Evolutionary conservation across 257 asterid species (phyloP), one percentile per base, ranked within the genome.

Genomic region (Nicotiana sylvestris): DNA sequence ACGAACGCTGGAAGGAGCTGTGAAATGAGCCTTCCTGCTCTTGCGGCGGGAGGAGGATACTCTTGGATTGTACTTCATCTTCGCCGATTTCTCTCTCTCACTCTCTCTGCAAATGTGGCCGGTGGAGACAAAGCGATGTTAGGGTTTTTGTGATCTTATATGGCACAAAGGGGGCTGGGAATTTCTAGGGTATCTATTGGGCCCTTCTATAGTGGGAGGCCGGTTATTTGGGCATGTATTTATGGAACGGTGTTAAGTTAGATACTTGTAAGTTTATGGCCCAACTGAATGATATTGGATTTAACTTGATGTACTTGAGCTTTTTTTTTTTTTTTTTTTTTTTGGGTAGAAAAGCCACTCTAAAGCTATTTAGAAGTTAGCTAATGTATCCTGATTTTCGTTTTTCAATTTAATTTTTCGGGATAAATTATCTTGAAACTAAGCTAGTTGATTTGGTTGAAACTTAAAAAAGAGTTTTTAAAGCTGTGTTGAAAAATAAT

Each of bases 21-120:
- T 90, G 92, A 94, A 94, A 66, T 94, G 97, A 1, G 97, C 95
- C 92, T 94, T 94, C 12, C 98, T 89, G 88, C 88, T 90, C 93
- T 94, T 94, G 85, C 97, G 91, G 57, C 97, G 94, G 84, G 97
- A 91, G 56, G 97, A 92, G 78, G 98, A 88, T 46, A 94, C 97
- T 12, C 93, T 83, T 0, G 95, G 95, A 15, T 93, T 94, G 89
- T 83, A 92, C 92, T 92, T 94, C 98, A 94, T 88, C 81, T 66
- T 91, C 83, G 90, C 90, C 85, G 91, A 81, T 82, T 86, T 53
- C 56, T 4, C 74, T 9, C 69, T 32, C 58, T 4, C 56, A n/a
- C n/a, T 3, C 10, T 27, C 83, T 33, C 74, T 65, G 80, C 68
- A 58, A 74, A 58, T 76, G 39, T 49, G 30, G 72, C 67, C 16